A percentile compares a stretch with the other conserved stretches of the same genome.
These are phyloP conservation scores for Sugiyamaella mastotermitis DNA, from an alignment of 805 yeast species.

Conservation along the genomic window DNA sequence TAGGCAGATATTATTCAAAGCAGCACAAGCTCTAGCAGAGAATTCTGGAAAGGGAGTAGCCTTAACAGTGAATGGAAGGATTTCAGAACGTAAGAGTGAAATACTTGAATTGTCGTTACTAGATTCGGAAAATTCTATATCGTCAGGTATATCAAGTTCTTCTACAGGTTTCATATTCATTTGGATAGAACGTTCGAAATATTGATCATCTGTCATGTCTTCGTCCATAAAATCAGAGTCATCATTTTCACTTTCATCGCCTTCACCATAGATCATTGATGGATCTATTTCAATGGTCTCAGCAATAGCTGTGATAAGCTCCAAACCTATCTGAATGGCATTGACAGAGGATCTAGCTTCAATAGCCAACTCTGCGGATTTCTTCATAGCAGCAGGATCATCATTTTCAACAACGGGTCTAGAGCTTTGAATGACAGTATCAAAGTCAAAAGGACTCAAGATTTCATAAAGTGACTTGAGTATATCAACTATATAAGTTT, in stretches of 20 bases:
- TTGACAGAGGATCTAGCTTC: constrained; percentile 39
- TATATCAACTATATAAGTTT: constrained; percentile 4
- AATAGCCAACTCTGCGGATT: constrained; percentile 15
- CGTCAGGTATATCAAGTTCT: constrained; percentile 5
- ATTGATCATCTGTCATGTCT: constrained; percentile 18
- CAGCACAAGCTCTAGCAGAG: constrained; percentile 50
- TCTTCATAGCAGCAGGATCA: constrained; percentile 19
- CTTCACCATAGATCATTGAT: constrained; percentile 9
- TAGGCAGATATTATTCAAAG: constrained; percentile 72
- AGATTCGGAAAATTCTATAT: constrained; percentile 10
- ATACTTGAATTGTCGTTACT: constrained; percentile 9
- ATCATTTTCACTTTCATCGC: constrained; percentile 15
- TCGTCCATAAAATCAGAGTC: constrained; percentile 13
- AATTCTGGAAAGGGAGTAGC: constrained; percentile 36
- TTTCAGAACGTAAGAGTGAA: constrained; percentile 9
- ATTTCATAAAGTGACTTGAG: constrained; percentile 13
- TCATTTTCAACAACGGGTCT: constrained; percentile 17
- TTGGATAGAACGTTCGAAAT: constrained; percentile 15
- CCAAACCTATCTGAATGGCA: constrained; percentile 65
- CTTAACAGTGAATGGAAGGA: constrained; percentile 27
- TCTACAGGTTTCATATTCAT: neutral
- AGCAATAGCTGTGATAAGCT: constrained; percentile 66
- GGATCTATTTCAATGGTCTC: constrained; percentile 43
- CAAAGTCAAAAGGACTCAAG: constrained; percentile 12
- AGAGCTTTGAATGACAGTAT: constrained; percentile 8